Conservation (phyloP, 208 protist species). For the Jaenimonas drosophilae region DNA sequence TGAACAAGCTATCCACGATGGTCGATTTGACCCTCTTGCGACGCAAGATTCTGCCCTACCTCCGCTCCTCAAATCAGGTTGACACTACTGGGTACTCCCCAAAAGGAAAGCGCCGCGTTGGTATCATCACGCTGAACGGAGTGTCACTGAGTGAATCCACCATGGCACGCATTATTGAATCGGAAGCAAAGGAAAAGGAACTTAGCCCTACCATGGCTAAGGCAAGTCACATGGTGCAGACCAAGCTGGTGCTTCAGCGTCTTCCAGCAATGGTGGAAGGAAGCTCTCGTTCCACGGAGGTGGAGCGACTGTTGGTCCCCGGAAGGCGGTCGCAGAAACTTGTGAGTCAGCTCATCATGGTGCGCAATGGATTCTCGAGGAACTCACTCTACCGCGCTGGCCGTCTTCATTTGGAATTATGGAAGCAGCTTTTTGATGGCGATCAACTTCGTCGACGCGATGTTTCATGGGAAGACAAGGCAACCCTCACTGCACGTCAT, state of each 20-base stretch:
- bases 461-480: not conserved
- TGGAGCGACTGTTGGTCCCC: conserved; percentile 11
- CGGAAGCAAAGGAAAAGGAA: too few species aligned
- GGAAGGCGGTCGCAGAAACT: too few species aligned
- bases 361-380: conserved; percentile 71
- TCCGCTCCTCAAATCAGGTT: conserved; percentile 23
- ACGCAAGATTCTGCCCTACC: conserved; percentile 43
- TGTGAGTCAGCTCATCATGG: conserved; percentile 30
- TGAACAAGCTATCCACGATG: conserved; percentile 21
- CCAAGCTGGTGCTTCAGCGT: conserved; percentile 19
- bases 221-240: conserved; percentile 8
- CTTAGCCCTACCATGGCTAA: too few species aligned
- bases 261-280: conserved; percentile 28
- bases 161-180: too few species aligned
- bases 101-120: conserved; percentile 26
- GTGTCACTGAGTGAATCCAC: conserved; percentile 17
- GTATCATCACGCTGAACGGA: conserved; percentile 38
- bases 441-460: not conserved
- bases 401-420: conserved; percentile 76
- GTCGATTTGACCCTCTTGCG: conserved; percentile 33
- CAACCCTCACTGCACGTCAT: conserved; percentile 14
- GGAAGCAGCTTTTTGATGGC: conserved; percentile 34
- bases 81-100: conserved; percentile 38
- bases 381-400: conserved; percentile 24
- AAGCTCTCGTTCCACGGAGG: conserved; percentile 9